Conservation (phyloP, 2,329 filamentous ascomycete species). For the Cercospora sp. region DNA sequence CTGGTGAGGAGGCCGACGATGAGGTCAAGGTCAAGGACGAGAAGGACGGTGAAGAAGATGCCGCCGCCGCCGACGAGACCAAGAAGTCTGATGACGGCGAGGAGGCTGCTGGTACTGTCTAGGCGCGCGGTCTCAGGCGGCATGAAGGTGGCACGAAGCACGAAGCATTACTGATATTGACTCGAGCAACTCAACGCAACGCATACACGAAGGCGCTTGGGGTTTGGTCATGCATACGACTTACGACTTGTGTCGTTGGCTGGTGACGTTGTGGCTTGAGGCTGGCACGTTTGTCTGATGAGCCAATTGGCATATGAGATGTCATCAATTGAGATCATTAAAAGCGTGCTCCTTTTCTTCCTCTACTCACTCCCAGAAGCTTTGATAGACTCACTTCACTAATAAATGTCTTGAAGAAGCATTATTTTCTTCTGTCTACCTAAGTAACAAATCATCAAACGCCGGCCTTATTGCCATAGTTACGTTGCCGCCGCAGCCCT, state of each 20-base stretch:
- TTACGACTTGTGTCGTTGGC: not conserved
- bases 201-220: not conserved
- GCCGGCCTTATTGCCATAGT: not conserved
- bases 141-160: not conserved
- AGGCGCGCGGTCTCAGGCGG: not conserved
- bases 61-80: not conserved
- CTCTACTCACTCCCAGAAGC: no score
- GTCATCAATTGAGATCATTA: not conserved
- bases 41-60: not conserved
- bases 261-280: not conserved
- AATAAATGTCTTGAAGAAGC: not conserved
- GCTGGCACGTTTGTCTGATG: not conserved
- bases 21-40: slow-evolving; percentile 8
- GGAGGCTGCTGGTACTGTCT: not conserved
- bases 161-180: not conserved
- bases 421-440: not conserved
- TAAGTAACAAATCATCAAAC: not conserved
- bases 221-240: not conserved
- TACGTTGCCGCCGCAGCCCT: not conserved
- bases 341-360: not conserved
- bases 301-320: not conserved
- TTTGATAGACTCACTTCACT: not conserved
- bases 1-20: not conserved
- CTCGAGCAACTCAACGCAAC: not conserved
- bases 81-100: not conserved